Evolutionary conservation across 169 alveolate species (phyloP).

Genomic region (Cryptosporidium viatorum): DNA sequence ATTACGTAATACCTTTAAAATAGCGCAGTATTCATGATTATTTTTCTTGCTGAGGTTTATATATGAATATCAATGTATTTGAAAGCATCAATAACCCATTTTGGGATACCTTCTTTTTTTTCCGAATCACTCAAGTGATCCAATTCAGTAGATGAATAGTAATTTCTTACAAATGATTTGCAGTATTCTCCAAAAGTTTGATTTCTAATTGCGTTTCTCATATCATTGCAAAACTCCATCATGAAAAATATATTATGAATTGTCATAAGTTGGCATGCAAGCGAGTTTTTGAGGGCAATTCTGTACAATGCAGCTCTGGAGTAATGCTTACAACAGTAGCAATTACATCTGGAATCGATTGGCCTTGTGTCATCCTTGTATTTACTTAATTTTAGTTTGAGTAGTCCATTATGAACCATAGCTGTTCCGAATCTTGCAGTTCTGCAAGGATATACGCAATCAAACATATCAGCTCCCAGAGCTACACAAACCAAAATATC

Average conservation of each 20-base stretch:
- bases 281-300: conserved; percentile 85
- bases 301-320: conserved; percentile 90
- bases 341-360: conserved; percentile 90
- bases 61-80: conserved; percentile 70
- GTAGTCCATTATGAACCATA: conserved; percentile 83
- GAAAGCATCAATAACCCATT: conserved; percentile 88
- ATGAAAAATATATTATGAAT: conserved; percentile 92
- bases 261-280: conserved; percentile 88
- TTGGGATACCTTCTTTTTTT: conserved; percentile 83
- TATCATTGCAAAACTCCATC: conserved; percentile 85
- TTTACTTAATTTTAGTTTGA: conserved; percentile 83
- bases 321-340: conserved; percentile 93
- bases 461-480: conserved; percentile 99
- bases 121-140: conserved; percentile 64
- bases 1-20: no score
- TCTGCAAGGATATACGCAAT: conserved; percentile 98
- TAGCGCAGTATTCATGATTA: background rate
- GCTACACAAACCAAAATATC: conserved; percentile 95
- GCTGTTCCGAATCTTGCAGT: conserved; percentile 95
- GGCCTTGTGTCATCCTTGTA: conserved; percentile 87
- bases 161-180: conserved; percentile 82
- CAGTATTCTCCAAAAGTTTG: conserved; percentile 84
- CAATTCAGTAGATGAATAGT: conserved; percentile 40
- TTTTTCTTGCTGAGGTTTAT: background rate
- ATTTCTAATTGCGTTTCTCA: conserved; percentile 86